Base-by-base conservation (phyloP, 2,329 filamentous ascomycete species). In the Curvularia verruculosa region DNA sequence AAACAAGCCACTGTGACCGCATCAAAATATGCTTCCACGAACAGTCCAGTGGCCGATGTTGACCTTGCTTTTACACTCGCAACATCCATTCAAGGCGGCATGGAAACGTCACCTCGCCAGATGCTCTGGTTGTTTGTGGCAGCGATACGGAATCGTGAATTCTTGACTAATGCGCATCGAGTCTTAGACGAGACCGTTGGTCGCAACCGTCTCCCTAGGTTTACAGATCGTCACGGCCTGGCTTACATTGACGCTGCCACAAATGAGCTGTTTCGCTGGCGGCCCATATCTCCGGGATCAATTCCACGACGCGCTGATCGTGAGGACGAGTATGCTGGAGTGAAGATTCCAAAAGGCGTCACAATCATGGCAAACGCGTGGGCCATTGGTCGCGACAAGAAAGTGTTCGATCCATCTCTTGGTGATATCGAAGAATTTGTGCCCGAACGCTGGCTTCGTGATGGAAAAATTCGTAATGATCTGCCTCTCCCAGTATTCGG, bases 291-390 rank as follows among this genome's bases (percentile, higher is more conserved):
- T 19, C 56, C 56, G n/a, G 52, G 56, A 5, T 56, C 56, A 5
- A 56, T 59, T 46, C 56, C 56, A 9, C 48, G 56, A 9, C 52
- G 56, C 23, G 56, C 49, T 19, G 53, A 59, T 24, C 44, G 43
- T 8, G 37, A 36, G 23, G 56, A 59, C 21, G 44, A 59, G 23
- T 49, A 52, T 29, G 56, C n/a, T 10, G 56, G 52, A 31, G 56
- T 59, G 4, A 48, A 49, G 2, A 56, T 59, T 3, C 15, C 29
- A 5, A 56, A 59, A 37, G 56, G 52, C 3, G 52, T 59, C 8
- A 59, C 56, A 13, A 56, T 56, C 41, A 56, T 59, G 52, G 56
- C 56, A 8, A 56, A 59, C 18, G 56, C 56, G 29, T 59, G 56
- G 56, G 48, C 56, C n/a, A 52, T 59, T 24, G 48, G 56, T 15